These are phyloP conservation scores for Pythium phragmiticola DNA, from an alignment of 352 stramenopile genomes.

Conservation along the genomic window DNA sequence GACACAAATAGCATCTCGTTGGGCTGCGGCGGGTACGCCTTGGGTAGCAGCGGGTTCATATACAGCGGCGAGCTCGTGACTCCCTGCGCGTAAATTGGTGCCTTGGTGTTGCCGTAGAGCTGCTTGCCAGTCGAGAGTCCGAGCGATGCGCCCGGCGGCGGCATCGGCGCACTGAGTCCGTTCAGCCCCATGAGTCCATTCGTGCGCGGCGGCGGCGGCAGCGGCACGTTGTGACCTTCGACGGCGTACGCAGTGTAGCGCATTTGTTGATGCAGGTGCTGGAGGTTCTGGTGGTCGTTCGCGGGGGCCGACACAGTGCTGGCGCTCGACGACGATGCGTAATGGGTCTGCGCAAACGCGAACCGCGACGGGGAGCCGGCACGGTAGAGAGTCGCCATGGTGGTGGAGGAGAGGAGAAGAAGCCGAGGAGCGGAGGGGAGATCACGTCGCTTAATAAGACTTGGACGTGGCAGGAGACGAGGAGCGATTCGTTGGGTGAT, in stretches of 20 bases:
- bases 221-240: constrained; percentile 44
- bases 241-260: constrained; percentile 52
- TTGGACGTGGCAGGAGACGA: background rate
- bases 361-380: constrained; percentile 51
- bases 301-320: constrained; percentile 1
- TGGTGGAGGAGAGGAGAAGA: background rate
- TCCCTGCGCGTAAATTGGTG: constrained; percentile 23
- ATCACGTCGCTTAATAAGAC: background rate
- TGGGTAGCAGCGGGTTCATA: constrained; percentile 61
- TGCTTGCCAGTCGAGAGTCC: constrained; percentile 29
- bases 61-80: constrained; percentile 39
- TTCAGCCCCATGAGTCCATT: constrained; percentile 17
- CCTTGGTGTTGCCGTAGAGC: constrained; percentile 23
- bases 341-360: constrained; percentile 68
- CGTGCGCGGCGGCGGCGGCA: constrained; percentile 29
- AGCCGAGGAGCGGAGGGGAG: background rate
- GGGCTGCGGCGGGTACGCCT: constrained; percentile 58
- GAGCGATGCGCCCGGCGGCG: constrained; percentile 41
- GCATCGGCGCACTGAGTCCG: constrained; percentile 24
- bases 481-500: background rate
- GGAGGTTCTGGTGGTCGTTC: constrained; percentile 29
- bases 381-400: constrained; percentile 73
- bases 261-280: constrained; percentile 50
- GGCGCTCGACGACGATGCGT: constrained; percentile 42
- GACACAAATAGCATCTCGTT: constrained; percentile 63